Evolutionary conservation across 768 basidiomycete genomes (phyloP).

Genomic region (Pleurotus tuber-regium): DNA sequence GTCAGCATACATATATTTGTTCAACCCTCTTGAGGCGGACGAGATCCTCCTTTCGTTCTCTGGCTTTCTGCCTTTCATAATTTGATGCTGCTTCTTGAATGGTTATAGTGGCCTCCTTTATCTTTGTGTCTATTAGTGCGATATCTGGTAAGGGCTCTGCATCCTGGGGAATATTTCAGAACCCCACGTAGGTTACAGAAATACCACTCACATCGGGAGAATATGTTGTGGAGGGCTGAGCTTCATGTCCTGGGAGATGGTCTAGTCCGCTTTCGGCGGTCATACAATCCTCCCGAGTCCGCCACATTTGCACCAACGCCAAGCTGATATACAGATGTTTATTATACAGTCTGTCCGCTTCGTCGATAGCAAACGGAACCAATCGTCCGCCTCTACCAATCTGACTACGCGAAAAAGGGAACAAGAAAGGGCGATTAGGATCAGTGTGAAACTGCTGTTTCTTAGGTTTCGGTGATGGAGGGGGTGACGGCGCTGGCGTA

Average conservation of each 20-base stretch:
- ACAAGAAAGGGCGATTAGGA: constrained; percentile 88
- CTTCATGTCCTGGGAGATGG: constrained; percentile 67
- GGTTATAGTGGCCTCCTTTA: constrained; percentile 58
- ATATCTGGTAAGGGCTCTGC: constrained; percentile 72
- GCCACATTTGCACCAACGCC: constrained; percentile 92
- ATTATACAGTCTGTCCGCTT: constrained; percentile 88
- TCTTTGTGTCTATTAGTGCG: constrained; percentile 68
- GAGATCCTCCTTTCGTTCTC: constrained; percentile 73
- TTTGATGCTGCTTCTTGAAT: constrained; percentile 48
- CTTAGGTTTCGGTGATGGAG: constrained; percentile 84
- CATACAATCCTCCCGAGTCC: constrained; percentile 93
- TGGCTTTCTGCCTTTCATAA: constrained; percentile 58
- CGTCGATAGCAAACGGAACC: constrained; percentile 95
- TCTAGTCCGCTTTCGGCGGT: constrained; percentile 90
- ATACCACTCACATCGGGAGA: constrained; percentile 33
- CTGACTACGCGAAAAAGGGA: constrained; percentile 81
- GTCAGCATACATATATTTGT: constrained; percentile 77
- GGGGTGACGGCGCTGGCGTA: constrained; percentile 91
- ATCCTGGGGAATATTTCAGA: constrained; percentile 38
- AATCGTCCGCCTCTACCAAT: constrained; percentile 55
- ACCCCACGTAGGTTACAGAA: constrained; percentile 2
- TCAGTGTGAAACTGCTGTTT: constrained; percentile 99
- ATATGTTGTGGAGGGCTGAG: constrained; percentile 48
- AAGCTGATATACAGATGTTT: constrained; percentile 89
- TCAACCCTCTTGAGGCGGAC: constrained; percentile 89